Evolutionary conservation across 2,329 filamentous ascomycete species (phyloP).

Genomic region (Dothideomycetidae sp.): DNA sequence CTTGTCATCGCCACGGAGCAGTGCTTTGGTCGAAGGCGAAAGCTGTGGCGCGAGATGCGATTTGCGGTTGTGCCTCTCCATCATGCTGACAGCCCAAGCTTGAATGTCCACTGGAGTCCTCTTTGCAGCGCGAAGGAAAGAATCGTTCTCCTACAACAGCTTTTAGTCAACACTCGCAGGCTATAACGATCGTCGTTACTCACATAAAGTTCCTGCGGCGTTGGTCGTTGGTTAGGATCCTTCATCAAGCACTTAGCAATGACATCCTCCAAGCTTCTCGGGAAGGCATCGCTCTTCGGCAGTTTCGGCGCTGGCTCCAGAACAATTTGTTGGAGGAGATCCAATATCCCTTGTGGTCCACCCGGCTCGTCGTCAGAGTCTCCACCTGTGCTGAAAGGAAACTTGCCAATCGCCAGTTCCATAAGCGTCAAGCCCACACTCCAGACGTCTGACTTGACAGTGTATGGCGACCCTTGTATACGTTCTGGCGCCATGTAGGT

Average conservation of each 20-base stretch:
- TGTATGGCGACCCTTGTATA: constrained; percentile 93
- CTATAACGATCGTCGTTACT: constrained; percentile 24
- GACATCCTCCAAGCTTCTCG: constrained; percentile 87
- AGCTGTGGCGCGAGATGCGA: constrained; percentile 75
- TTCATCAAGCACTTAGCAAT: constrained; percentile 92
- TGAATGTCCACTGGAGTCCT: constrained; percentile 86
- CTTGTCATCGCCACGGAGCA: constrained; percentile 41
- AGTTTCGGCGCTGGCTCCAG: constrained; percentile 87
- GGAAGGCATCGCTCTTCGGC: constrained; percentile 95
- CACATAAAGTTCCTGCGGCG: constrained; percentile 85
- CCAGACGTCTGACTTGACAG: constrained; percentile 97
- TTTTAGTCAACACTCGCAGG: constrained; percentile 13
- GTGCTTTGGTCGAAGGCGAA: constrained; percentile 62
- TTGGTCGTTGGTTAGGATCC: constrained; percentile 74
- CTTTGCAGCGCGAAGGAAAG: constrained; percentile 92
- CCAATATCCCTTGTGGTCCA: constrained; percentile 81
- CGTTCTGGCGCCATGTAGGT: constrained; percentile 99
- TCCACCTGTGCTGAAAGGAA: constrained; percentile 80
- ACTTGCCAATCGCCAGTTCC: constrained; percentile 94
- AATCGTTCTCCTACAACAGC: constrained; percentile 61
- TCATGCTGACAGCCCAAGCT: constrained; percentile 85
- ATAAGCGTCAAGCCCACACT: constrained; percentile 91
- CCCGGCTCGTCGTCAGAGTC: constrained; percentile 54
- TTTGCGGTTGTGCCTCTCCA: constrained; percentile 91
- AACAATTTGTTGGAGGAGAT: constrained; percentile 92